These are phyloP conservation scores for Aspergillus puulaauensis DNA, from an alignment of 2,329 filamentous ascomycete species.

Conservation along the genomic window DNA sequence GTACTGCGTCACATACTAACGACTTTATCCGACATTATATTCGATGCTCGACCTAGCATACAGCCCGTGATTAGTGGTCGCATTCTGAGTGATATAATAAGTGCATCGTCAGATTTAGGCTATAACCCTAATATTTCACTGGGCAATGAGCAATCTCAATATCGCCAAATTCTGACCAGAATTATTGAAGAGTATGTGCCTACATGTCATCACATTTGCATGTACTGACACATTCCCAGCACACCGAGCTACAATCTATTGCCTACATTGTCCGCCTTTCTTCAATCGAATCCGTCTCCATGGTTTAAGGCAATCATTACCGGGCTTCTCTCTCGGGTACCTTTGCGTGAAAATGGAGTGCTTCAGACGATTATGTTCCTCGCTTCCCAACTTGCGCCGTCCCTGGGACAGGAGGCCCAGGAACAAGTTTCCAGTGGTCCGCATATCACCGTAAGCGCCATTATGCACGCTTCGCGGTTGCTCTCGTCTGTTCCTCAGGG, in stretches of 20 bases:
- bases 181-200: conserved; percentile 36
- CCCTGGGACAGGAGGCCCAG: conserved; percentile 36
- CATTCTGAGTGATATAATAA: conserved; percentile 43
- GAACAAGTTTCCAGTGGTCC: conserved; percentile 32
- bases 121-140: conserved; percentile 33
- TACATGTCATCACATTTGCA: not conserved
- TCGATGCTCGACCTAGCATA: conserved; percentile 35
- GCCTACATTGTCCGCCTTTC: conserved; percentile 37
- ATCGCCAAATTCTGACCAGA: conserved; percentile 25
- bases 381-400: conserved; percentile 42
- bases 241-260: conserved; percentile 37
- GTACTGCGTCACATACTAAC: conserved; percentile 33
- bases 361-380: conserved; percentile 44
- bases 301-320: conserved; percentile 43
- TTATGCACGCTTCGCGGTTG: conserved; percentile 45
- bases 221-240: conserved; percentile 25
- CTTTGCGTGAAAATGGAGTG: conserved; percentile 41
- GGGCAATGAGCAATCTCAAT: conserved; percentile 16
- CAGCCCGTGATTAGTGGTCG: conserved; percentile 40
- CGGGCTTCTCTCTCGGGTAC: conserved; percentile 37
- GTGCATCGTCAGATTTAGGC: conserved; percentile 37
- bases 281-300: conserved; percentile 33
- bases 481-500: conserved; percentile 43
- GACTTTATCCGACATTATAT: conserved; percentile 29
- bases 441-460: conserved; percentile 43